A percentile compares a stretch with the other conserved stretches of the same genome.
Evolutionary conservation across 768 basidiomycete genomes (phyloP).

Genomic region (Leccinum barrowsii): DNA sequence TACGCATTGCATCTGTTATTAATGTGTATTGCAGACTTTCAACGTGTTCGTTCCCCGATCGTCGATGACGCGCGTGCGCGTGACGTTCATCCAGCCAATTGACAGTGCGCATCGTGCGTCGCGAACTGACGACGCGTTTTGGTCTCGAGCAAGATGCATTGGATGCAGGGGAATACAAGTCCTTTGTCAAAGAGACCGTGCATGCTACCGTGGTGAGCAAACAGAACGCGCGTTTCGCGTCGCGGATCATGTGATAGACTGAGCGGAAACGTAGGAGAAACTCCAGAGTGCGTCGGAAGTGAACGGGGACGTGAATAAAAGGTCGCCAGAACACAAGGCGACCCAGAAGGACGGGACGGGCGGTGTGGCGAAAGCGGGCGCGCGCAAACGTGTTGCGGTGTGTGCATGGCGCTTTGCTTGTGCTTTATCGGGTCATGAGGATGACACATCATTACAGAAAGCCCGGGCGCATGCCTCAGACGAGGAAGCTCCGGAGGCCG

Average conservation of each 20-base stretch:
- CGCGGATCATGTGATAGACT: background rate
- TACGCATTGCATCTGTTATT: background rate
- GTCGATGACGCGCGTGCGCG: background rate
- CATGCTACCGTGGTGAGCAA: slow-evolving; percentile 13
- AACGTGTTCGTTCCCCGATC: background rate
- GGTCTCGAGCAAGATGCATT: slow-evolving; percentile 43
- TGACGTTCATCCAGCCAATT: slow-evolving; percentile 20
- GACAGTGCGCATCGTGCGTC: slow-evolving; percentile 51
- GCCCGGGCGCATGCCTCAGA: background rate
- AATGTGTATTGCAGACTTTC: background rate
- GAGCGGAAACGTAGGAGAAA: slow-evolving; percentile 2
- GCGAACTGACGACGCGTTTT: slow-evolving; percentile 45
- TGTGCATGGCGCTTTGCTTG: background rate
- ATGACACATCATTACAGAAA: slow-evolving; percentile 1
- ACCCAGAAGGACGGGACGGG: slow-evolving; percentile 11
- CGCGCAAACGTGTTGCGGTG: slow-evolving; percentile 15
- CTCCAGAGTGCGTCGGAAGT: slow-evolving; percentile 10
- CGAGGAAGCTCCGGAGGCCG: background rate
- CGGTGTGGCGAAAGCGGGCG: background rate
- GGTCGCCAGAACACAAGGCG: background rate
- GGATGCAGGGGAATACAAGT: slow-evolving; percentile 43
- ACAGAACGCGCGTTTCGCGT: background rate
- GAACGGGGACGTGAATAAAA: background rate
- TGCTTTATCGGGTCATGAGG: background rate
- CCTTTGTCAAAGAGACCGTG: slow-evolving; percentile 37